These are phyloP conservation scores for Mycena polygramma DNA, from an alignment of 768 basidiomycete genomes.

Conservation along the genomic window DNA sequence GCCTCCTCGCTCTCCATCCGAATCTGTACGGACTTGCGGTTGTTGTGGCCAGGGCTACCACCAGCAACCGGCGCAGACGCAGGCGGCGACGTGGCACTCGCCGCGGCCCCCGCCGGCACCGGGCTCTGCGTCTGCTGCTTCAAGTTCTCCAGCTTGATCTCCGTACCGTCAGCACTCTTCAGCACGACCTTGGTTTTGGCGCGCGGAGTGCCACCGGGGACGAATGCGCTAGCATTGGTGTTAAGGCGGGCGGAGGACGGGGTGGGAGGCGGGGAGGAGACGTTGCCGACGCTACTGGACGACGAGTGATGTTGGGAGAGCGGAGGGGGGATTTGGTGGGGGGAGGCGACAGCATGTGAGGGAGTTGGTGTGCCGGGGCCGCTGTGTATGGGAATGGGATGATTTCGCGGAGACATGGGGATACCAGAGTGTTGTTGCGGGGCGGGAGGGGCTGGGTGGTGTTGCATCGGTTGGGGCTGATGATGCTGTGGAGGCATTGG, in stretches of 20 bases:
- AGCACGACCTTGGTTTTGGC: slow-evolving; percentile 62
- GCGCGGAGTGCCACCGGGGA: slow-evolving; percentile 59
- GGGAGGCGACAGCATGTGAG: slow-evolving; percentile 66
- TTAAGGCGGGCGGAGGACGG: slow-evolving; percentile 73
- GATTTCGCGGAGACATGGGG: slow-evolving; percentile 80
- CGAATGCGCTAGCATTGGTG: slow-evolving; percentile 74
- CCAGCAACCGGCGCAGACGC: slow-evolving; percentile 45
- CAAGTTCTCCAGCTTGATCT: slow-evolving; percentile 71
- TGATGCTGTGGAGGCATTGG: slow-evolving; percentile 52
- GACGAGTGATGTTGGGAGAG: slow-evolving; percentile 58
- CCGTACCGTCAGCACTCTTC: slow-evolving; percentile 74
- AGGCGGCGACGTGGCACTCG: slow-evolving; percentile 44
- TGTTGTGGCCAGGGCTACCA: slow-evolving; percentile 56
- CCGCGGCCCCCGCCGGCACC: slow-evolving; percentile 54
- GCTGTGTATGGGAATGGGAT: slow-evolving; percentile 55
- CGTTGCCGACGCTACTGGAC: slow-evolving; percentile 59
- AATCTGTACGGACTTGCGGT: slow-evolving; percentile 56
- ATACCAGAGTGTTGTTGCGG: slow-evolving; percentile 61
- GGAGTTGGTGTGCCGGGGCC: slow-evolving; percentile 78
- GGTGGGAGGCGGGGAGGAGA: slow-evolving; percentile 78
- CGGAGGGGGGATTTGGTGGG: slow-evolving; percentile 55
- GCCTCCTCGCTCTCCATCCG: slow-evolving; percentile 75
- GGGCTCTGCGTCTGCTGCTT: slow-evolving; percentile 57
- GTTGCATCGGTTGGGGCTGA: slow-evolving; percentile 62
- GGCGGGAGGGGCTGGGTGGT: slow-evolving; percentile 62